Base-by-base conservation (phyloP, 345 rosid genomes). In the Crucihimalaya himalaica region DNA sequence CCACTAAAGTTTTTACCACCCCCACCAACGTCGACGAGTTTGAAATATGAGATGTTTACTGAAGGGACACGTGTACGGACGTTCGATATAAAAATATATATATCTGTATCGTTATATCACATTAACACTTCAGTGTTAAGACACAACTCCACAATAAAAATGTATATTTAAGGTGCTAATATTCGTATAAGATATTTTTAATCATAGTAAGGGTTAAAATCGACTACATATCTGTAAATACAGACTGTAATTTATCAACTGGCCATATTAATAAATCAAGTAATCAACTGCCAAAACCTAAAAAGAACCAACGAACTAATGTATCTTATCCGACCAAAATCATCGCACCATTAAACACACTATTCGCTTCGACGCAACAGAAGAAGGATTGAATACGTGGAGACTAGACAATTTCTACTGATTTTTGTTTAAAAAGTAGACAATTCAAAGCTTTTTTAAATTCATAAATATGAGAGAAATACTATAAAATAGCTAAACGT, bases 391-490 rank as follows among this genome's bases (percentile, higher is more conserved):
- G 20, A 19, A 65, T 54, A 48, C 20, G 70, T 65, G 40, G 57
- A 64, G 40, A 64, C 20, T 2, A 29, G 18, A 14, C 16, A 64
- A 47, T 19, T 34, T 2, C 7, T 42, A 42, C 7, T 42, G 14
- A n/a, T n/a, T n/a, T n/a, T n/a, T n/a, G n/a, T n/a, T n/a, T n/a
- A 42, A 47, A 65, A 31, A 65, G 13, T 43, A 47, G 55, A 47
- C 43, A 29, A 64, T 64, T 64, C 55, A 64, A 64, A 61, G 40
- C 19, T 19, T 19, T 16, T 20, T 39, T 13, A 39, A 39, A 39
- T 6, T 18, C 16, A 60, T 13, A 7, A 40, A 16, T 63, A 18
- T 11, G 15, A 18, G 35, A 61, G 18, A 63, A 29, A 62, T 29
- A 8, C 6, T 46, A 35, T 42, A 63, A 43, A 18, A 45, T 11